Evolutionary conservation across 805 yeast genomes (phyloP), one percentile per base, ranked within the genome.

Genomic region (Zygoascus tannicola): DNA sequence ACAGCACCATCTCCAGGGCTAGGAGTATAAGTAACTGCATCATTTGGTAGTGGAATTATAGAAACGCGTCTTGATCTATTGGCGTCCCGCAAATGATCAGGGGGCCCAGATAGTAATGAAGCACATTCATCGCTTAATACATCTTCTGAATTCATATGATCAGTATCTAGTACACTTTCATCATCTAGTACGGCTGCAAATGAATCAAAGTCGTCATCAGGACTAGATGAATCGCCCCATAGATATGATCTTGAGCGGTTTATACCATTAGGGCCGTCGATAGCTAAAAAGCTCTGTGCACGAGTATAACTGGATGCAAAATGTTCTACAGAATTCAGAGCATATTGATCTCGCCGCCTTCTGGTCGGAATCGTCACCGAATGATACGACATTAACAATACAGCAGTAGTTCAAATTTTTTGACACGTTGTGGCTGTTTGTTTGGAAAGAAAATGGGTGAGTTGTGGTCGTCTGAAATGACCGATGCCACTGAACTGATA

Each of bases 241-340:
- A 84, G 81, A 50, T 73, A 84, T 0, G 87, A 79, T 51, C 94
- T 65, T 23, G 72, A 65, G 12, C 57, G 43, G 20, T 42, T 35
- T 19, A 54, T 32, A 2, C 46, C 53, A 32, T 47, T 45, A 28
- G 73, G 68, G 1, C 71, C 64, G 44, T 74, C 80, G 45, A 75
- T 68, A 5, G 77, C 74, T 53, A 70, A 75, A 51, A 82, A 76
- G 2, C 86, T 76, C 58, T 84, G 90, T 1, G 94, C 92, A 58
- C 95, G 72, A 33, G 78, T 74, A 56, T 73, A 77, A 0, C 94
- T 85, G 12, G 84, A 76, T 1, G 94, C 94, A 63, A 85, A 85
- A 44, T 83, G 77, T 46, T 80, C 78, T 35, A 85, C 59, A 1
- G 92, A 81, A 62, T 82, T 82, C 19, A 68, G 26, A 8, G 36